Evolutionary conservation across 2,329 filamentous ascomycete genomes (phyloP), one percentile per base, ranked within the genome.

Genomic region (Metarhizium rileyi): DNA sequence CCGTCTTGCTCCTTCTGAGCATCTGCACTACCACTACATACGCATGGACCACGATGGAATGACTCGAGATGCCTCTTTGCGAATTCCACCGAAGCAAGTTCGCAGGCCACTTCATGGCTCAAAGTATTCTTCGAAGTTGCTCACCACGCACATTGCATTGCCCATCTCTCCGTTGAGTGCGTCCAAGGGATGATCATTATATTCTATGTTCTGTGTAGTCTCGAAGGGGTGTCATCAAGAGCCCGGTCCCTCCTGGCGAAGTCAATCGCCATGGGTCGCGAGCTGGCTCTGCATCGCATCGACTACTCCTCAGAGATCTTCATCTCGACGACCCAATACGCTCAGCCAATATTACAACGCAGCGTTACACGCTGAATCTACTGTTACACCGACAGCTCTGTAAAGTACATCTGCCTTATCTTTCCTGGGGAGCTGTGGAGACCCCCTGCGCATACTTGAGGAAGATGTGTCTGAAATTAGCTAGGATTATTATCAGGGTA

Each of bases 161-260:
- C 53, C 0, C 54, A 61, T 3, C 45, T 53, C 1, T 66, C 62
- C 2, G 48, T 73, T 2, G 66, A 70, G 45, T 60, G 57, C 20
- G 63, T 65, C 5, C 66, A 72, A 35, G 67, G 66, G 6, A 61
- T 67, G 46, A 52, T 67, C 3, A 59, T 72, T 43, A 48, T 71
- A 10, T 61, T 64, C 23, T 67, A 70, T 49, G 58, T 67, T 6
- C 53, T 70, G 2, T 67, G 66, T 48, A 70, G 70, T 40, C 55
- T 66, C 12, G 69, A 70, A 48, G 66, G 67, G 7, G 59, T 61
- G 23, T 67, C 67, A 0, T 53, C 58, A 5, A 61, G 62, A 0
- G 66, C 62, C 20, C 61, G 66, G 16, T 59, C 54, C 26, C 50
- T 68, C 1, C 59, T 66, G 12, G 55, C 56, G 46, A 55, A 56